A percentile compares a stretch with the other conserved stretches of the same genome.
phyloP scores from a whole-genome alignment of 2,329 filamentous ascomycete genomes.

The Verticillium longisporum region DNA sequence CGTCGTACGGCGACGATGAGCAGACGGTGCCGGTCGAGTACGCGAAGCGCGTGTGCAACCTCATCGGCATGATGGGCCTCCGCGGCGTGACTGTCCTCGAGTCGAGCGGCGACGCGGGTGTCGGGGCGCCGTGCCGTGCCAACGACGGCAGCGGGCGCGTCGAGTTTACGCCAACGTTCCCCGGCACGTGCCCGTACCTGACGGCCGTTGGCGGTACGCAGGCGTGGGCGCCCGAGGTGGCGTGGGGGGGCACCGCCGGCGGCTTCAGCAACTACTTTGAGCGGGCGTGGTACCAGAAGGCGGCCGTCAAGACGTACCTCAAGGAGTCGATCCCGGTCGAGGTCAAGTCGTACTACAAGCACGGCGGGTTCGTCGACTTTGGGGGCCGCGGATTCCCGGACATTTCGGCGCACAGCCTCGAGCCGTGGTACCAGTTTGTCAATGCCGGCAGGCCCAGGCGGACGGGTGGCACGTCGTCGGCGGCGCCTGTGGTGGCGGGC shows the following conservation, averaged over 20 bases:
- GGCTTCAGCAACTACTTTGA: conserved; percentile 42
- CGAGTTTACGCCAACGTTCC: conserved; percentile 14
- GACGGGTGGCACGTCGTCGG: conserved; percentile 36
- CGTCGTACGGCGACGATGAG: conserved; percentile 64
- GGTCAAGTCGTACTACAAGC: conserved; percentile 41
- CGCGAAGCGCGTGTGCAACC: conserved; percentile 48
- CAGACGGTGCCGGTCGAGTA: conserved; percentile 54
- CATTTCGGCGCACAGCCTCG: conserved; percentile 46
- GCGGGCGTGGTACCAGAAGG: conserved; percentile 36
- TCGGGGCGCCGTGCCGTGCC: conserved; percentile 44
- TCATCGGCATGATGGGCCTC: conserved; percentile 56
- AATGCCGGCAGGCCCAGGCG: conserved; percentile 16
- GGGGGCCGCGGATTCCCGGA: conserved; percentile 55
- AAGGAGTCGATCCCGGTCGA: conserved; percentile 15
- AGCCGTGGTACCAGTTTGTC: conserved; percentile 13
- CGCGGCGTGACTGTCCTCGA: conserved; percentile 58
- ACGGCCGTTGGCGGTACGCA: conserved; percentile 51
- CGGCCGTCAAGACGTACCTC: conserved; percentile 37
- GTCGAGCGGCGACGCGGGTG: conserved; percentile 51
- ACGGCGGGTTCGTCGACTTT: conserved; percentile 29
- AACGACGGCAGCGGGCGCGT: conserved; percentile 37
- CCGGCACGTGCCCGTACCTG: conserved; percentile 42
- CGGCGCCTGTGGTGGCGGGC: conserved; percentile 55
- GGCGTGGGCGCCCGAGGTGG: conserved; percentile 41
- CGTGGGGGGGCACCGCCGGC: conserved; percentile 44